Percentiles rank a stretch among this genome's conserved stretches.
Evolutionary conservation across 2,329 filamentous ascomycete genomes (phyloP).

Genomic region (Aspergillus ustus): DNA sequence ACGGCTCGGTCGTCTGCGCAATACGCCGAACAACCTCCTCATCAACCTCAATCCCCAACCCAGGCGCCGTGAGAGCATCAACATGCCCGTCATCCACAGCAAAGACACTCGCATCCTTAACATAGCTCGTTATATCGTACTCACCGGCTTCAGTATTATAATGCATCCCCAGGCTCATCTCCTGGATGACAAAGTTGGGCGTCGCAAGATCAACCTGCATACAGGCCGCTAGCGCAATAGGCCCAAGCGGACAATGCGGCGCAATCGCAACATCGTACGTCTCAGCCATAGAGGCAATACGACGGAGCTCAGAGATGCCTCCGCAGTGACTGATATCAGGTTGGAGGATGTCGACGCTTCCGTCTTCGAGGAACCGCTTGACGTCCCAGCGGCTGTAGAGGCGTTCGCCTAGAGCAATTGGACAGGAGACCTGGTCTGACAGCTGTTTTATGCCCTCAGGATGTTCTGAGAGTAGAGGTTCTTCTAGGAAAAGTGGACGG

Average conservation of each 20-base stretch:
- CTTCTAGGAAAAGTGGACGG: conserved; percentile 74
- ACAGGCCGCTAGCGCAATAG: conserved; percentile 72
- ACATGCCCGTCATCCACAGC: conserved; percentile 70
- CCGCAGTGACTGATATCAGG: conserved; percentile 74
- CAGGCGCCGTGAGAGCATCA: conserved; percentile 62
- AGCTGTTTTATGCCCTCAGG: conserved; percentile 67
- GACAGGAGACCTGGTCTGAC: conserved; percentile 60
- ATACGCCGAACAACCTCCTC: conserved; percentile 68
- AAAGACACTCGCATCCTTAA: conserved; percentile 68
- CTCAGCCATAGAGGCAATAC: conserved; percentile 73
- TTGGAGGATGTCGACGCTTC: conserved; percentile 72
- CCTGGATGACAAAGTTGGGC: conserved; percentile 73
- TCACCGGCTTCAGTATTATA: conserved; percentile 69
- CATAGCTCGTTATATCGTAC: conserved; percentile 69
- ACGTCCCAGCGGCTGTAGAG: conserved; percentile 76
- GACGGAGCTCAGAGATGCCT: conserved; percentile 71
- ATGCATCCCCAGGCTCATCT: conserved; percentile 80
- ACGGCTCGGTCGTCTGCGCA: conserved; percentile 63
- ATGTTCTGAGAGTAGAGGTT: conserved; percentile 73
- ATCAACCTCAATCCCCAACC: conserved; percentile 72
- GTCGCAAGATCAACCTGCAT: conserved; percentile 67
- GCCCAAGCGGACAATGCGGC: conserved; percentile 74
- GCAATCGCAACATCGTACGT: conserved; percentile 75
- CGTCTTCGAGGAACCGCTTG: conserved; percentile 71
- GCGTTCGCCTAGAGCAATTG: conserved; percentile 74